phyloP scores from a whole-genome alignment of 192 early-diverging fungal species.

The Backusella westeae region DNA sequence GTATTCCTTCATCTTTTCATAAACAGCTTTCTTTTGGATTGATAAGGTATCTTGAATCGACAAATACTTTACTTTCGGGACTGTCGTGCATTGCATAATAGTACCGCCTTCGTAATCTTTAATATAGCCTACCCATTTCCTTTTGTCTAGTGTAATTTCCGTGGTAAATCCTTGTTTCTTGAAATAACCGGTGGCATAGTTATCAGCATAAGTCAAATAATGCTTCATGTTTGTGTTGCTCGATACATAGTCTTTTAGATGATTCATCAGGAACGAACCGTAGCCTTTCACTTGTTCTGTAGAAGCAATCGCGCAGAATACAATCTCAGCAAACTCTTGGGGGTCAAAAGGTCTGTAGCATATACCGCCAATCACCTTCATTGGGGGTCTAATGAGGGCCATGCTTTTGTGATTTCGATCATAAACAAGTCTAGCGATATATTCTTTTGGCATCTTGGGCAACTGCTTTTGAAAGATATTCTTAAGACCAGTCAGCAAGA shows the following conservation, averaged over 20 bases:
- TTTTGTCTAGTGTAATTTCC: slow-evolving; percentile 92
- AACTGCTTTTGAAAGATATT: slow-evolving; percentile 96
- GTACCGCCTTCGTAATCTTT: slow-evolving; percentile 99
- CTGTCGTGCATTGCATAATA: slow-evolving; percentile 92
- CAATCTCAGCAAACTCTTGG: slow-evolving; percentile 96
- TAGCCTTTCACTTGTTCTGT: slow-evolving; percentile 97
- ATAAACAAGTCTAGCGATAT: slow-evolving; percentile 95
- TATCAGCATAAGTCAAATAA: slow-evolving; percentile 98
- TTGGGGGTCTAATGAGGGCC: slow-evolving; percentile 65
- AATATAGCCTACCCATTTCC: slow-evolving; percentile 97
- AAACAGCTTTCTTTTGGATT: slow-evolving; percentile 77
- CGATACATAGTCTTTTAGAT: slow-evolving; percentile 92
- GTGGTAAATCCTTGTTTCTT: slow-evolving; percentile 97
- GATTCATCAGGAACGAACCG: slow-evolving; percentile 94
- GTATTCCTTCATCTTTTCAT: slow-evolving; percentile 78
- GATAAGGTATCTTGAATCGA: slow-evolving; percentile 67
- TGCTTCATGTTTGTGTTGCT: slow-evolving; percentile 70
- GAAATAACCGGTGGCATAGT: slow-evolving; percentile 98
- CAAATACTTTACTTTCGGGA: slow-evolving; percentile 87
- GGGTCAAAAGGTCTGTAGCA: slow-evolving; percentile 89
- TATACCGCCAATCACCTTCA: slow-evolving; percentile 91
- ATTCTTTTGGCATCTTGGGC: slow-evolving; percentile 99
- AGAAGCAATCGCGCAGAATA: slow-evolving; percentile 93
- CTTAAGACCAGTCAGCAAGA: slow-evolving; percentile 88
- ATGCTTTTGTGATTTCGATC: slow-evolving; percentile 87